Evolutionary conservation across 2,329 filamentous ascomycete genomes (phyloP).

Genomic region (Intubia oerlemansii): DNA sequence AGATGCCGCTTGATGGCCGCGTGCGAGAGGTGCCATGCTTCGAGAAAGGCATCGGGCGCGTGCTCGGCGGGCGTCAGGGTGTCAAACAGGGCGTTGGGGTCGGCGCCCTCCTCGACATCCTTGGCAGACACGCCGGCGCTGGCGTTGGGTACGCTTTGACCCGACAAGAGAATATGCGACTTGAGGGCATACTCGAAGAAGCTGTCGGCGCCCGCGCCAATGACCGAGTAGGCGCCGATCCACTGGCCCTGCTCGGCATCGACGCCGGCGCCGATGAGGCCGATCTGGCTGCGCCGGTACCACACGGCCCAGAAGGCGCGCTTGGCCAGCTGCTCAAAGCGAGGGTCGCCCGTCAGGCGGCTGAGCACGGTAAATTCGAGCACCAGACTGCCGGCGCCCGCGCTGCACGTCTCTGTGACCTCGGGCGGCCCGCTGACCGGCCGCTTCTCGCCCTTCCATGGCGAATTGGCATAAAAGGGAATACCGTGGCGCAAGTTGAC

Average conservation of each 20-base stretch:
- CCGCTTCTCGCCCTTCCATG: conserved; percentile 25
- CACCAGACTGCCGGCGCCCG: conserved; percentile 85
- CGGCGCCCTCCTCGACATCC: conserved; percentile 16
- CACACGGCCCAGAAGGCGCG: conserved; percentile 96
- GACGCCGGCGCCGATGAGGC: conserved; percentile 75
- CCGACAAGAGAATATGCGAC: conserved; percentile 74
- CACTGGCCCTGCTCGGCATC: conserved; percentile 75
- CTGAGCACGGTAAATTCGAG: conserved; percentile 86
- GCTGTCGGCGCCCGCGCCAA: conserved; percentile 90
- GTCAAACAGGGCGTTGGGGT: conserved; percentile 39
- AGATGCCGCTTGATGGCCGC: conserved; percentile 75
- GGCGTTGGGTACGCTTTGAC: conserved; percentile 37
- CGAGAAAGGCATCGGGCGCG: conserved; percentile 56
- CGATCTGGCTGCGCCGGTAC: conserved; percentile 65
- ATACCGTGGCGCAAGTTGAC: conserved; percentile 84
- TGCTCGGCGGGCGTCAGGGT: conserved; percentile 43
- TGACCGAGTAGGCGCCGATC: conserved; percentile 77
- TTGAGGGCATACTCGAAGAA: conserved; percentile 98
- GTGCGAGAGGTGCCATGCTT: conserved; percentile 70
- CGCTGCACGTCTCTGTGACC: conserved; percentile 90
- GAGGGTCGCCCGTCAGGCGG: conserved; percentile 61
- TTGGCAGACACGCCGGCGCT: conserved; percentile 8
- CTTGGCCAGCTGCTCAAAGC: conserved; percentile 83
- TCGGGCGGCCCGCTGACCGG: conserved; percentile 29
- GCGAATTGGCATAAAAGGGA: conserved; percentile 72